phyloP scores from a whole-genome alignment of 352 stramenopile species.

The Pythium periplocum region DNA sequence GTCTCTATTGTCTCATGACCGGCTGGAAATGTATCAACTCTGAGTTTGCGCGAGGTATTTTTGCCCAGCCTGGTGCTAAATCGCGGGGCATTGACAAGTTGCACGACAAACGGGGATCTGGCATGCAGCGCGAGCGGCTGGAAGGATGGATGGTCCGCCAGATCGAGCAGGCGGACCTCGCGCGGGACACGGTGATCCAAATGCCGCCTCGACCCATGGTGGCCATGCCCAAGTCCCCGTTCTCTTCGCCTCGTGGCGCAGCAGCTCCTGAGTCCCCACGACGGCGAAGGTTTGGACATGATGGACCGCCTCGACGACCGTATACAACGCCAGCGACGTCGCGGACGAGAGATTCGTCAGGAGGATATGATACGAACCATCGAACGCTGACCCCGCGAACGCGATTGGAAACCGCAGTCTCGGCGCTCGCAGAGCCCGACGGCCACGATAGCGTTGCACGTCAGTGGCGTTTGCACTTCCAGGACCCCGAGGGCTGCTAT shows the following conservation, averaged over 20 bases:
- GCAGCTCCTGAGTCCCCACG: neutral
- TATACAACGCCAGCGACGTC: slow-evolving; percentile 6
- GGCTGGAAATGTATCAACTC: too few species aligned
- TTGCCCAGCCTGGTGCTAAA: too few species aligned
- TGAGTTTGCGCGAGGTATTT: too few species aligned
- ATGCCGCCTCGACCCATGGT: slow-evolving; percentile 18
- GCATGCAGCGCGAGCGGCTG: slow-evolving; percentile 62
- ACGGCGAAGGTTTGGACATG: too few species aligned
- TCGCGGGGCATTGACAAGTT: too few species aligned
- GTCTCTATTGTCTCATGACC: too few species aligned
- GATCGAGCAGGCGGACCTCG: slow-evolving; percentile 59
- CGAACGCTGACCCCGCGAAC: neutral
- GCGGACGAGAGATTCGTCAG: neutral
- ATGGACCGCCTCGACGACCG: slow-evolving; percentile 11
- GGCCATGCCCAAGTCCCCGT: slow-evolving; percentile 6
- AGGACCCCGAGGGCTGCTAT: slow-evolving; percentile 22
- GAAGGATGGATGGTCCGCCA: slow-evolving; percentile 78
- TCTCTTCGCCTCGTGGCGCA: slow-evolving; percentile 12
- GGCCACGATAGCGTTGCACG: slow-evolving; percentile 31
- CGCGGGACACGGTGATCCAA: slow-evolving; percentile 62
- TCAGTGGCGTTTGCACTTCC: slow-evolving; percentile 44
- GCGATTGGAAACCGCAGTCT: slow-evolving; percentile 9
- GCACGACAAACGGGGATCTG: too few species aligned
- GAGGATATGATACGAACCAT: neutral
- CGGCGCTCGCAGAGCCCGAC: slow-evolving; percentile 7